Evolutionary conservation across 2,329 filamentous ascomycete genomes (phyloP), one percentile per base, ranked within the genome.

Genomic region (Microdochium paspali): DNA sequence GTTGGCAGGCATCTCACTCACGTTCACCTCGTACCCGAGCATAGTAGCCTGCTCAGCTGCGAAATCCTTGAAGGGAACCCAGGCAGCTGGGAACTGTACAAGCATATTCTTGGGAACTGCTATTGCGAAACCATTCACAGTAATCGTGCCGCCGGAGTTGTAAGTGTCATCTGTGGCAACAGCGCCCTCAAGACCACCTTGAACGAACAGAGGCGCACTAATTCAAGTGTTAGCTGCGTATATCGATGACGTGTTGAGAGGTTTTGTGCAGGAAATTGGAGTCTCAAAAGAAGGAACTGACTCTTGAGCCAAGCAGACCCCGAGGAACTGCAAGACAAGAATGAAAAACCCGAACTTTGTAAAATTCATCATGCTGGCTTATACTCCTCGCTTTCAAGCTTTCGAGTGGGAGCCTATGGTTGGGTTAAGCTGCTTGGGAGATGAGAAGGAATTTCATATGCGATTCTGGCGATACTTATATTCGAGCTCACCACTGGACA

Each of bases 31-130:
- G 24, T 60, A 67, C 3, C 65, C 65, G 12, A 60, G 9, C 47
- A 65, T 61, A 3, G 58, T 54, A 12, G 56, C 54, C 46, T 62
- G 59, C 44, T 53, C 56, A 5, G 53, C 56, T 7, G 61, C 61
- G 30, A 68, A 67, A 15, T 66, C 61, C 48, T 61, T 66, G 58
- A 60, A 75, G 0, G 71, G 69, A 24, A 73, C 63, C 52, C 64
- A 72, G 12, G 67, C 65, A 3, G 66, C 68, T 0, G 71, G 72
- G 35, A 76, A 74, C 45, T 73, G 66, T 3, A 73, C 69, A 9
- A 73, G 64, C 23, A 75, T 51, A 50, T 76, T 76, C 56, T 73
- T 65, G 3, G 73, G 73, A 2, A 76, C 69, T 10, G 57, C 63
- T 43, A 76, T 66, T 15, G 53, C 61, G 53, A 67, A 71, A 0